These are phyloP conservation scores for Annona cherimola DNA, from an alignment of 164 flowering plant genomes.

Conservation along the genomic window DNA sequence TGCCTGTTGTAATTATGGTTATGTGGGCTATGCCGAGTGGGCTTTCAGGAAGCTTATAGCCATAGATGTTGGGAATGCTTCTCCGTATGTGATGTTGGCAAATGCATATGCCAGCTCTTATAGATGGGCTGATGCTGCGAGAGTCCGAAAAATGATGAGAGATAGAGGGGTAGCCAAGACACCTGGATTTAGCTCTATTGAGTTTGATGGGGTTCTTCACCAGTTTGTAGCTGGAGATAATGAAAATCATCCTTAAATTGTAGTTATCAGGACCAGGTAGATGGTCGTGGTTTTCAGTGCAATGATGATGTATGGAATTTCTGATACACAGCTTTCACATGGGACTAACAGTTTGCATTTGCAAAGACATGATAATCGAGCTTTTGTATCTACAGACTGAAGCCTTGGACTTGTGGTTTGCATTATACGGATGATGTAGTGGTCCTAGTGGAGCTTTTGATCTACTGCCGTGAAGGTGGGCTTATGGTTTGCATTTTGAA, in stretches of 20 bases:
- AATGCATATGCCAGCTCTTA: slow-evolving; percentile 5
- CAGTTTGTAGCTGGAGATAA: slow-evolving; percentile 11
- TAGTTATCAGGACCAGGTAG: neutral
- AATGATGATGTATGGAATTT: neutral
- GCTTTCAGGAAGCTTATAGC: slow-evolving; percentile 17
- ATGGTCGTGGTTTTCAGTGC: neutral
- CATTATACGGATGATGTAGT: no score
- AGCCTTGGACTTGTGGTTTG: no score
- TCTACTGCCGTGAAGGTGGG: neutral
- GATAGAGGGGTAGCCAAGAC: slow-evolving; percentile 6
- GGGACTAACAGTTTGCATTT: no score
- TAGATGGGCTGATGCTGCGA: slow-evolving; percentile 4
- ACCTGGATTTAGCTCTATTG: slow-evolving; percentile 7
- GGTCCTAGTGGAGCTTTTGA: neutral
- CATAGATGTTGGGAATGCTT: slow-evolving; percentile 4
- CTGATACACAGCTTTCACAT: neutral
- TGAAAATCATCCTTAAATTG: neutral
- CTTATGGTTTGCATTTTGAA: neutral
- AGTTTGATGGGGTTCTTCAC: slow-evolving; percentile 9
- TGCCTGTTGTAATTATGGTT: slow-evolving; percentile 31
- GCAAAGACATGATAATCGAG: no score
- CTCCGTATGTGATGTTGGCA: slow-evolving; percentile 9
- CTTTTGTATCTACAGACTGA: no score
- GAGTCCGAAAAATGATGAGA: slow-evolving; percentile 15
- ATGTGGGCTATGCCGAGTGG: slow-evolving; percentile 32